Conservation (phyloP, 805 yeast genomes). For the Torulaspora quercuum region DNA sequence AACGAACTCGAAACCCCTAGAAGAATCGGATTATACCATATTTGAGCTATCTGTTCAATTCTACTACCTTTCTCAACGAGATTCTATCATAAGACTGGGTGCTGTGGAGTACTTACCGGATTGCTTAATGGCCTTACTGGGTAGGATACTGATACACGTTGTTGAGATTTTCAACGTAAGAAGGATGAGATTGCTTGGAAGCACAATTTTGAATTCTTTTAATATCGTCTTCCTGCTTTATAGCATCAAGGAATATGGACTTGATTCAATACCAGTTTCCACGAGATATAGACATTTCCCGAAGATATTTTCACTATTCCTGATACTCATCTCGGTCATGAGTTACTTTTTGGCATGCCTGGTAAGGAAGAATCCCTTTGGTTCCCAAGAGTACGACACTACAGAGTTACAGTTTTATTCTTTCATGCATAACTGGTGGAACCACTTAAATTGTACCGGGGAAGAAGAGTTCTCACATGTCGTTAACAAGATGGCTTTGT, state of each 20-base stretch:
- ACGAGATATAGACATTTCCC: slow-evolving; percentile 63
- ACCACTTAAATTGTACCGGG: slow-evolving; percentile 32
- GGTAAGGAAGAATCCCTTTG: slow-evolving; percentile 43
- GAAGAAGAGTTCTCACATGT: slow-evolving; percentile 33
- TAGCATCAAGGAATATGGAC: slow-evolving; percentile 41
- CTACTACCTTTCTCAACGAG: slow-evolving; percentile 18
- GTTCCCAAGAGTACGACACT: slow-evolving; percentile 11
- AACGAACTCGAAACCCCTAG: slow-evolving; percentile 37
- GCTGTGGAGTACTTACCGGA: slow-evolving; percentile 19
- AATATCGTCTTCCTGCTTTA: slow-evolving; percentile 49
- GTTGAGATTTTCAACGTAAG: slow-evolving; percentile 55
- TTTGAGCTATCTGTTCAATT: slow-evolving; percentile 32
- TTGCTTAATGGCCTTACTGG: slow-evolving; percentile 53
- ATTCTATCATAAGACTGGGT: slow-evolving; percentile 3
- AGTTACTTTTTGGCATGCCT: slow-evolving; percentile 59
- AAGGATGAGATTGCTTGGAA: slow-evolving; percentile 58
- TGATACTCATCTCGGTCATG: slow-evolving; percentile 49
- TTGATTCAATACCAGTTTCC: slow-evolving; percentile 51
- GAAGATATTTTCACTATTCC: slow-evolving; percentile 51
- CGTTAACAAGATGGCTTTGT: slow-evolving; percentile 23
- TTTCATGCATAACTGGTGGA: slow-evolving; percentile 31
- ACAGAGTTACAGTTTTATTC: slow-evolving; percentile 31
- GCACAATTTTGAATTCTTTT: slow-evolving; percentile 53
- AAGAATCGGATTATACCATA: slow-evolving; percentile 30
- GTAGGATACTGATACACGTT: slow-evolving; percentile 60